phyloP scores from a whole-genome alignment of 495 filamentous ascomycete genomes.

The Trichoderma virens region DNA sequence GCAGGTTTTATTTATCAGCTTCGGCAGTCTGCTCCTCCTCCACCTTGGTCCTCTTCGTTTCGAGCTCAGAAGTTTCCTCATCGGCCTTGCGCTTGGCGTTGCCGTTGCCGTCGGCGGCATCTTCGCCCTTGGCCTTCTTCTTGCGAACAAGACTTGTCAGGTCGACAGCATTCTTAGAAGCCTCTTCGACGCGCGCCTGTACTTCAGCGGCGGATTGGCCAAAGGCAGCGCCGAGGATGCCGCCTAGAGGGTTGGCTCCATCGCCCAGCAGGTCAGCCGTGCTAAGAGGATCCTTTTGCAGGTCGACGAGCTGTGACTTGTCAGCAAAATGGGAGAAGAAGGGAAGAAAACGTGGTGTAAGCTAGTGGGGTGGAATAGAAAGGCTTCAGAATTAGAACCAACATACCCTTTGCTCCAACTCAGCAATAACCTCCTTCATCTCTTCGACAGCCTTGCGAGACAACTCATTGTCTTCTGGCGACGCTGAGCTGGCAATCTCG shows the following conservation, averaged over 20 bases:
- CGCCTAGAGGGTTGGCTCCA: constrained; percentile 40
- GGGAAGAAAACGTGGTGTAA: neutral
- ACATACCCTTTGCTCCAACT: constrained; percentile 78
- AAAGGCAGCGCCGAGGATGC: constrained; percentile 67
- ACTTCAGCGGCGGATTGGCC: constrained; percentile 57
- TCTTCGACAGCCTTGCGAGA: constrained; percentile 64
- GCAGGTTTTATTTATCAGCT: neutral
- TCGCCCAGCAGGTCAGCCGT: constrained; percentile 44
- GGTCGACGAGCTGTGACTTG: constrained; percentile 56
- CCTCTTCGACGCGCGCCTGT: constrained; percentile 64
- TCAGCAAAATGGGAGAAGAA: constrained; percentile 2
- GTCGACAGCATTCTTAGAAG: constrained; percentile 73
- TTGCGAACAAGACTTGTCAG: constrained; percentile 77
- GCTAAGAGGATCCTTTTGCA: constrained; percentile 63
- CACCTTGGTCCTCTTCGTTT: constrained; percentile 11
- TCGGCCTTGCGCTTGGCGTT: constrained; percentile 41
- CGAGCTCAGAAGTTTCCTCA: constrained; percentile 15
- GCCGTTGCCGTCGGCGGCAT: constrained; percentile 20
- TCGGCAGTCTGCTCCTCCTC: constrained; percentile 6
- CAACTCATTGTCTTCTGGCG: constrained; percentile 48
- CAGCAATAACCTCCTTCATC: constrained; percentile 75
- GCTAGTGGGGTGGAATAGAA: neutral
- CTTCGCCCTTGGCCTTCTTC: constrained; percentile 48
- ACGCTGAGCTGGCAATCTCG: constrained; percentile 45
- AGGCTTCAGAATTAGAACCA: too few relatives aligned